Conservation (phyloP, 164 flowering plant species). For the Magnolia sinica region DNA sequence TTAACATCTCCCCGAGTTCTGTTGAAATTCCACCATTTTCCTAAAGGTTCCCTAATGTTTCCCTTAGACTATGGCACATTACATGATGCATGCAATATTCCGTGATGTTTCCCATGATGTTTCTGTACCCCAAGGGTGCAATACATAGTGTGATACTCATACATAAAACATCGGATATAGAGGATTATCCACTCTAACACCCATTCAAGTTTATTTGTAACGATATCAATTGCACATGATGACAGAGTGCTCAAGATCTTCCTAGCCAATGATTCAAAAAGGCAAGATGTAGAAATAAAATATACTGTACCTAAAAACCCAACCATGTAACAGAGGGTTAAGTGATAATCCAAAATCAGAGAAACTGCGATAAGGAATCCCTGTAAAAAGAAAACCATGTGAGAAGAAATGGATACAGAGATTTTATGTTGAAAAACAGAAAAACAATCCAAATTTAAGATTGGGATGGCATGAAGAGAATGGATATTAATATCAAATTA, state of each 20-base stretch:
- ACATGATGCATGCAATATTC: too few relatives aligned
- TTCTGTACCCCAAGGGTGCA: too few relatives aligned
- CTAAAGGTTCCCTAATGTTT: too few relatives aligned
- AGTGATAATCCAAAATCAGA: constrained; percentile 58
- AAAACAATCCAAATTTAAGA: background rate
- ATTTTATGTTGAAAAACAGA: background rate
- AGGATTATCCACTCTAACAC: constrained; percentile 1
- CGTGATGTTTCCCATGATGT: too few relatives aligned
- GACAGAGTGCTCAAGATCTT: background rate
- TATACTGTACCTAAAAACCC: constrained; percentile 54
- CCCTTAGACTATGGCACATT: too few relatives aligned
- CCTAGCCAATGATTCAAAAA: background rate
- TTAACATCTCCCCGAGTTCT: too few relatives aligned
- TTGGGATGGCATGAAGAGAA: background rate
- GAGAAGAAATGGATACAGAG: background rate
- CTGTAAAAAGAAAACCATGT: constrained; percentile 33
- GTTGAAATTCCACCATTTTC: too few relatives aligned
- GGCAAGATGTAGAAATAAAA: background rate
- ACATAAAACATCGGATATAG: background rate
- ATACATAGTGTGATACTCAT: too few relatives aligned
- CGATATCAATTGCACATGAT: background rate
- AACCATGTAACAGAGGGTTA: constrained; percentile 69
- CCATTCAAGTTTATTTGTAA: background rate
- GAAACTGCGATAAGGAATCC: constrained; percentile 61
- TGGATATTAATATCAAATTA: background rate